Evolutionary conservation across 805 yeast genomes (phyloP), one percentile per base, ranked within the genome.

Genomic region (Metschnikowia drakensbergensis): DNA sequence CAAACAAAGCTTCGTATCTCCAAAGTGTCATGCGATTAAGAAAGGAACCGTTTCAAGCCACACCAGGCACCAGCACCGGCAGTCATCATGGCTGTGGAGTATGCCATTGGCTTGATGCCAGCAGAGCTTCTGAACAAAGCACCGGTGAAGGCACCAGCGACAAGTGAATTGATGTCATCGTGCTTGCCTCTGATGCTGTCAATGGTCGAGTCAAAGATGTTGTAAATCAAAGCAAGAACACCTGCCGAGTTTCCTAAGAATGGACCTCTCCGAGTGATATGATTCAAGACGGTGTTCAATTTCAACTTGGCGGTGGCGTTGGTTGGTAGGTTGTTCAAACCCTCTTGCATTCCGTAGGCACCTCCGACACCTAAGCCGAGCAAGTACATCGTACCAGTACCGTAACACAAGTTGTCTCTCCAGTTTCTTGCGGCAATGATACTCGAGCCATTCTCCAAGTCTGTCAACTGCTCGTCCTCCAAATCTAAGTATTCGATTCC

Each of bases 381-480:
- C 57, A 94, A 76, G 65, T 94, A 94, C 45, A 90, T 89, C 5
- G 96, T 83, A 69, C 99, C 99, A 8, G 98, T 86, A 58, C 99
- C 99, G 69, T 94, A 94, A 79, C 97, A 90, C 55, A 94, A 77
- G 72, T 94, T 98, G 67, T 94, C 99, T 11, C 90, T 80, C 96
- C 97, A 94, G 59, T 96, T 96, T 72, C 97, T 84, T n/a, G 96
- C 86, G 27, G 99, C 97, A 54, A 94, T 79, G 50, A 92, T 66
- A 50, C 97, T 96, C 63, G 88, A 89, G 1, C 96, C 81, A 35
- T 96, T 97, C 61, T 89, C 95, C 60, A 88, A 68, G n/a, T 79
- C 69, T 41, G 82, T 79, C 53, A 90, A 72, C 54, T 82, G 76
- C 58, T 77, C 81, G 56, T 90, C 97, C 60, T 92, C 97, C 53